These are phyloP conservation scores for Cinchona pubescens DNA, from an alignment of 257 asterid genomes.

Conservation along the genomic window DNA sequence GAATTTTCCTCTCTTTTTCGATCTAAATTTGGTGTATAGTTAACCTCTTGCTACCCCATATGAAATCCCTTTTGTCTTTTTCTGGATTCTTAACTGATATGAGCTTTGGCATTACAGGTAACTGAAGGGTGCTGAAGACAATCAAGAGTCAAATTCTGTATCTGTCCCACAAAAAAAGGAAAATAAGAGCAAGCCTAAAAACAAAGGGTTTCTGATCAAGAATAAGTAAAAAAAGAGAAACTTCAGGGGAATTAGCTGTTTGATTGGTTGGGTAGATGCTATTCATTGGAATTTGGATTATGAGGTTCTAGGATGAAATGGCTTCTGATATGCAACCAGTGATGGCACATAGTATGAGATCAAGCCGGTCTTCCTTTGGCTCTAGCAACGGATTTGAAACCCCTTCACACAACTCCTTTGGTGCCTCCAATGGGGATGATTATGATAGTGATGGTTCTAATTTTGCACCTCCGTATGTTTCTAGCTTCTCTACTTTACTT, in stretches of 20 bases:
- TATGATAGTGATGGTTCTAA: constrained; percentile 95
- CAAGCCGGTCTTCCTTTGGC: constrained; percentile 79
- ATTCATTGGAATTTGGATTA: not conserved
- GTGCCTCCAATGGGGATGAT: constrained; percentile 73
- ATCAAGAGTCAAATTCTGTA: not conserved
- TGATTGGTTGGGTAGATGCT: not conserved
- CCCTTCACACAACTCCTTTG: constrained; percentile 62
- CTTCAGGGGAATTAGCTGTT: constrained; percentile 1
- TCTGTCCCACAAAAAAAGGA: not conserved
- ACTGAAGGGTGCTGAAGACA: not conserved
- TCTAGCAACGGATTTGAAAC: constrained; percentile 81
- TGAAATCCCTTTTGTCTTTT: not conserved
- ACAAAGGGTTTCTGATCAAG: constrained; percentile 1
- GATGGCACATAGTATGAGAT: constrained; percentile 71
- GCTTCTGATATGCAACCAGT: constrained; percentile 55
- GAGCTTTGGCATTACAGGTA: constrained; percentile 6
- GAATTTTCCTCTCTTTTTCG: not conserved
- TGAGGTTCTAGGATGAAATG: constrained; percentile 31
- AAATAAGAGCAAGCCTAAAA: not conserved
- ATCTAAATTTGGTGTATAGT: not conserved
- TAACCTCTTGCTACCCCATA: not conserved
- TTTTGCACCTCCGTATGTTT: constrained; percentile 80
- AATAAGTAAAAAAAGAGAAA: not conserved
- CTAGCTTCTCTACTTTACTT: not conserved
- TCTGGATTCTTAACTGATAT: not conserved